Base-by-base conservation (phyloP, 768 basidiomycete genomes). In the Dioszegia hungarica region DNA sequence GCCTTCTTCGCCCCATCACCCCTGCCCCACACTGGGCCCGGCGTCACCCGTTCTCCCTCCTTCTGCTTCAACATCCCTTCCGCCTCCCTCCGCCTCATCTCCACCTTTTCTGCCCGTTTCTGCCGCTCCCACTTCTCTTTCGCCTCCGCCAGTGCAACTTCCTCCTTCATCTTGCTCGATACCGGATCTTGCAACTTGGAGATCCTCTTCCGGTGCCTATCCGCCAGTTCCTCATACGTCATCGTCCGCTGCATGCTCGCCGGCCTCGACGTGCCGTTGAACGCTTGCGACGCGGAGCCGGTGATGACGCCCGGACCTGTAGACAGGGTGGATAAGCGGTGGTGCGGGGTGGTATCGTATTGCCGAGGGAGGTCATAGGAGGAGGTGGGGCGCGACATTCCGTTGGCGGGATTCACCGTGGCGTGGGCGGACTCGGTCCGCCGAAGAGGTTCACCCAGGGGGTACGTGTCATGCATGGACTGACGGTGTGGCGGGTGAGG, bases 141-240 rank as follows among this genome's bases (percentile, higher is more conserved):
- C 12, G 89, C 90, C n/a, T 83, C 83, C 54, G 81, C 82, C 17
- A 92, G 64, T 27, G 88, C 82, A 0, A 86, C 88, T 59, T 86
- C 82, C 68, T 91, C 87, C 68, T 83, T 84, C 77, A 86, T 84
- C 1, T 86, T 85, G 63, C 83, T 81, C n/a, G 87, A 91, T 29
- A 95, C 77, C 4, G 91, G 91, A 36, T 81, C 84, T 77, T 95
- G 91, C 61, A 95, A 72, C 67, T 85, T 84, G 31, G 81, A 82
- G 79, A 95, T 82, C 77, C 89, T 88, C 77, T 88, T 85, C 46
- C 88, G 83, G 66, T 94, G 91, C 17, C 90, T 81, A 63, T 90
- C 88, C 44, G 84, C 85, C 29, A 94, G 80, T 72, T 94, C 90
- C 75, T 93, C 91, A 71, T 88, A 89, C 1, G 90, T 90, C 56